Evolutionary conservation across 116 monocot genomes (phyloP).

Genomic region (Papilionanthe hybrid): DNA sequence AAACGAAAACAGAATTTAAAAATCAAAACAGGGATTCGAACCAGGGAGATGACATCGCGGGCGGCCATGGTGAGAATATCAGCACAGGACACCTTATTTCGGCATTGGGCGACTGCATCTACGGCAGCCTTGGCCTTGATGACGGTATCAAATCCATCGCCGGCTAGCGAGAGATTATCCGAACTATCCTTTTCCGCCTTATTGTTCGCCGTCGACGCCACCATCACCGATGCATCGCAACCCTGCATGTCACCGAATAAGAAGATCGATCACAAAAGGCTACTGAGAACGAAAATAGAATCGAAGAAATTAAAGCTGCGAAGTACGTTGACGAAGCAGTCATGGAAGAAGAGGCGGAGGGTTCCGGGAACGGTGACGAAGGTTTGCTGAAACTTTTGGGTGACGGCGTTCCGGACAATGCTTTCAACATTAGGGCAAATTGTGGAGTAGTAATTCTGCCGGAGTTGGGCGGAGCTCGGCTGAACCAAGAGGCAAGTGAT

Average conservation of each 20-base stretch:
- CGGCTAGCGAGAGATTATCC: constrained; percentile 75
- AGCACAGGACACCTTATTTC: constrained; percentile 83
- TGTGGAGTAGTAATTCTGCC: constrained; percentile 64
- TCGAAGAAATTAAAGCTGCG: background rate
- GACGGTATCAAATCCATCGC: constrained; percentile 80
- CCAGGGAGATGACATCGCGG: constrained; percentile 65
- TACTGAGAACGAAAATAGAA: background rate
- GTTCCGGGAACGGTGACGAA: constrained; percentile 66
- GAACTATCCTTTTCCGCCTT: constrained; percentile 74
- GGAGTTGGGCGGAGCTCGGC: constrained; percentile 36
- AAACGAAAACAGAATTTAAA: no score
- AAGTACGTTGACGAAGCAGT: constrained; percentile 60
- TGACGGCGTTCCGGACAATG: constrained; percentile 59
- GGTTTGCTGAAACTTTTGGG: constrained; percentile 51
- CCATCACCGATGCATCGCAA: constrained; percentile 78
- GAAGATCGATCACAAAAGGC: background rate
- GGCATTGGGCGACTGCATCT: constrained; percentile 63
- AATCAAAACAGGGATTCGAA: constrained; percentile 9
- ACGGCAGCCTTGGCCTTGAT: constrained; percentile 89
- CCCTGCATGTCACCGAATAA: constrained; percentile 29
- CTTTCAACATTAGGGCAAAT: constrained; percentile 76
- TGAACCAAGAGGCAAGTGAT: background rate
- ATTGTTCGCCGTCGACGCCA: constrained; percentile 41
- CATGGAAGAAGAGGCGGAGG: constrained; percentile 91
- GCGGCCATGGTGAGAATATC: constrained; percentile 81